Percentiles rank a stretch among this genome's conserved stretches.
phyloP scores from a whole-genome alignment of 345 rosid species.

The Diplotaxis tenuifolia region DNA sequence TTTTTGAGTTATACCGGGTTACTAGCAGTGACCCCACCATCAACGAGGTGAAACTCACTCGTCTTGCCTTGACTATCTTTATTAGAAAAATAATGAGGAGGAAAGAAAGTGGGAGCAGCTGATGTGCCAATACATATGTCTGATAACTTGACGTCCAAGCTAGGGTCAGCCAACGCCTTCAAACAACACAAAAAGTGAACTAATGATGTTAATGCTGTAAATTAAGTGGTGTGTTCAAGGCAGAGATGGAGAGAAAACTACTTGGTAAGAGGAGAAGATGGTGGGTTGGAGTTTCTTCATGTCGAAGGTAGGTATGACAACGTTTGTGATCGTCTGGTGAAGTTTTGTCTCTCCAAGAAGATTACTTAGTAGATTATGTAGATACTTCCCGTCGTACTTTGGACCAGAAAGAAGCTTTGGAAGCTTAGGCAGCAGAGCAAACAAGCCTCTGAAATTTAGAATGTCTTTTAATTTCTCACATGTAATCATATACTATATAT shows the following conservation, averaged over 20 bases:
- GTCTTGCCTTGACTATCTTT: constrained; percentile 41
- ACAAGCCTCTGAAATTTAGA: constrained; percentile 38
- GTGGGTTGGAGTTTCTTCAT: constrained; percentile 69
- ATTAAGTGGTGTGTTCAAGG: background rate
- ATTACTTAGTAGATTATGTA: constrained; percentile 35
- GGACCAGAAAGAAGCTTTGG: constrained; percentile 56
- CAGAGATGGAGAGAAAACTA: constrained; percentile 12
- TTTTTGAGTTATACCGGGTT: constrained; percentile 51
- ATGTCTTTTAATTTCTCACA: background rate
- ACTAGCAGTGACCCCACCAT: constrained; percentile 65
- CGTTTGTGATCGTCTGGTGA: constrained; percentile 56
- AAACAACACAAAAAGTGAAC: background rate
- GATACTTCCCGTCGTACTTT: constrained; percentile 67
- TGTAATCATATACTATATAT: background rate
- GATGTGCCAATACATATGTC: constrained; percentile 73
- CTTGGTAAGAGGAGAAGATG: constrained; percentile 64
- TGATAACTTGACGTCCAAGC: constrained; percentile 51
- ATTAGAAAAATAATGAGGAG: constrained; percentile 53
- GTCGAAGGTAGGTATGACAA: constrained; percentile 71
- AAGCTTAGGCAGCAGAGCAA: constrained; percentile 36
- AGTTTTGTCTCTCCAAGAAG: constrained; percentile 45
- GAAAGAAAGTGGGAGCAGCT: constrained; percentile 71
- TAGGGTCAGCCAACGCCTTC: constrained; percentile 38
- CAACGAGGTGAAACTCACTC: constrained; percentile 63
- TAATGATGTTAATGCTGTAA: background rate